Conservation (phyloP, 208 protist genomes). For the Acanthamoeba triangularis region DNA sequence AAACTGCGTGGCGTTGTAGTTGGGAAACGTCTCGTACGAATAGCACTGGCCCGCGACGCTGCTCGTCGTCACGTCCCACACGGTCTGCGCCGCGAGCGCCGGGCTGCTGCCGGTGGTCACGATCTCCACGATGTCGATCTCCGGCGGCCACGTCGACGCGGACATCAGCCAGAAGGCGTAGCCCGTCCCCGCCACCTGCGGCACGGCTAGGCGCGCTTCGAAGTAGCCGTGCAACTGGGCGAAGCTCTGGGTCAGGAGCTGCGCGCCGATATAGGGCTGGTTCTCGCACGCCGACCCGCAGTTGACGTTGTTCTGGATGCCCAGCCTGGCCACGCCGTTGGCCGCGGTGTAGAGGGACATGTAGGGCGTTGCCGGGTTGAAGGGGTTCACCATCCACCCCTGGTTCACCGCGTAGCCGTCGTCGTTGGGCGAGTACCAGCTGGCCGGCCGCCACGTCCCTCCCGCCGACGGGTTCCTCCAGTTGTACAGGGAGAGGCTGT, state of each 20-base stretch:
- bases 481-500: not conserved
- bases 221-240: slow-evolving; percentile 52
- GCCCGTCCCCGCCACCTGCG: not conserved
- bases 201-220: not conserved
- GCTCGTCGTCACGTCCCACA: not conserved
- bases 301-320: not conserved
- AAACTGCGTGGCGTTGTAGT: slow-evolving; percentile 39
- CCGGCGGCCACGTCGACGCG: slow-evolving; percentile 3
- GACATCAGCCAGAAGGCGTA: slow-evolving; percentile 48
- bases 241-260: slow-evolving; percentile 36
- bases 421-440: slow-evolving; percentile 58
- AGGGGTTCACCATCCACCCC: slow-evolving; percentile 26
- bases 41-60: not conserved
- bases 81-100: not conserved
- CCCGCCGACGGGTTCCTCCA: slow-evolving; percentile 36
- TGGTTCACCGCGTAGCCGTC: slow-evolving; percentile 44
- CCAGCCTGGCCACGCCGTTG: not conserved
- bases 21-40: slow-evolving; percentile 12
- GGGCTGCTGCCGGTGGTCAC: not conserved
- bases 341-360: slow-evolving; percentile 8
- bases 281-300: slow-evolving; percentile 6
- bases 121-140: slow-evolving; percentile 53
- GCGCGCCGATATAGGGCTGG: not conserved
- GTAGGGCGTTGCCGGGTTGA: slow-evolving; percentile 49
- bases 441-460: slow-evolving; percentile 9